Evolutionary conservation across 1,139 yeast species (phyloP), one percentile per base, ranked within the genome.

Genomic region (Lodderomyces jiufengensis): DNA sequence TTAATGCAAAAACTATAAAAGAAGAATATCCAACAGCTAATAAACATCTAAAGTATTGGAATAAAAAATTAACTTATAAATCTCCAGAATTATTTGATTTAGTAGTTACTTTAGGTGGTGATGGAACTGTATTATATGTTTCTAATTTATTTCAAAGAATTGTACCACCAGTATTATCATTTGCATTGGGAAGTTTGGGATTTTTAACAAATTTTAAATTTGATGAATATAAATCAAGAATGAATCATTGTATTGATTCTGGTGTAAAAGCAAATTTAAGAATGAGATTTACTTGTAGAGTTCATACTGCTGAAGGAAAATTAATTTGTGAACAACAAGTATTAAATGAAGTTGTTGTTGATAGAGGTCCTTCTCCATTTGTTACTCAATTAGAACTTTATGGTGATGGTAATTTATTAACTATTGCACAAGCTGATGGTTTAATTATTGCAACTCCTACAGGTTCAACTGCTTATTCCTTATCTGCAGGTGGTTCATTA

Each of bases 351-450:
- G 62, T 86, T 42, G 90, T 88, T 2, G 78, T 86, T 26, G 96
- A 86, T 51, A 65, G 96, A 37, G 96, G 96, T 1, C 95, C 95
- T 1, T 79, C 87, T 16, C 95, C 96, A 0, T 86, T 79, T 63
- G 85, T 86, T 3, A 83, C 95, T 1, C 83, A 81, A 70, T 66
- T 86, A 41, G 95, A 86, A 51, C 59, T 86, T 20, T 86, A 82
- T 48, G 95, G 95, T 4, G 92, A 86, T 53, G 87, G 85, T 12
- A 74, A 84, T 2, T 61, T 86, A 27, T 64, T 86, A 39, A 86
- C 96, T 0, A 82, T 85, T 12, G 95, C 92, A 0, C 95, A 86
- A 54, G 95, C 95, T 0, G 95, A 87, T 56, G 96, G 96, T 0
- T 60, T 87, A 22, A 86, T 87, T 40, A 72, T 87, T 27, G 94